Percentiles rank a stretch among this genome's conserved stretches.
phyloP scores from a whole-genome alignment of 2,329 filamentous ascomycete genomes.

The Clarireedia monteithiana region DNA sequence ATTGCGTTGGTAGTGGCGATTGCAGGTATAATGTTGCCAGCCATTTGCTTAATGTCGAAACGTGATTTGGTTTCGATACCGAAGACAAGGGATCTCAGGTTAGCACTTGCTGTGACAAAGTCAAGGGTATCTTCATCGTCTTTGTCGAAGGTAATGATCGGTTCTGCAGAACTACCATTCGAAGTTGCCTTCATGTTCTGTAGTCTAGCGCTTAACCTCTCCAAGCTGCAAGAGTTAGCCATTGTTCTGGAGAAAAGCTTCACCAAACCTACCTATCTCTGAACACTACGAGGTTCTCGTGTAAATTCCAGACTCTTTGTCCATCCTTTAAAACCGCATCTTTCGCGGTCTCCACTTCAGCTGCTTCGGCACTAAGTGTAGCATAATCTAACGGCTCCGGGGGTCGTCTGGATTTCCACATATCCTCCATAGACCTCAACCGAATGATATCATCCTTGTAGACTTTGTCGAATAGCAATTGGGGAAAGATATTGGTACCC shows the following conservation, averaged over 20 bases:
- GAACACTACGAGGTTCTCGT: conserved; percentile 82
- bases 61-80: conserved; percentile 81
- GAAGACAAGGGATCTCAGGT: conserved; percentile 83
- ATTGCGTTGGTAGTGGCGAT: conserved; percentile 98
- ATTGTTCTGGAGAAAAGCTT: background rate
- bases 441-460: conserved; percentile 80
- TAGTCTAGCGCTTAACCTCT: conserved; percentile 67
- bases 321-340: conserved; percentile 54
- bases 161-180: conserved; percentile 42
- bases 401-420: conserved; percentile 81
- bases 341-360: conserved; percentile 37
- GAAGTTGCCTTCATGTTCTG: conserved; percentile 49
- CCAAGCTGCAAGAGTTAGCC: conserved; percentile 43
- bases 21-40: conserved; percentile 96
- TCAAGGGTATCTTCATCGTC: conserved; percentile 93
- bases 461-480: conserved; percentile 86
- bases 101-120: conserved; percentile 86
- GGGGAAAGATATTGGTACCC: conserved; percentile 67
- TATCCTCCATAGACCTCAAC: conserved; percentile 79
- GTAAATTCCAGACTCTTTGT: conserved; percentile 71
- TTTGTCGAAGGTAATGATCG: conserved; percentile 85
- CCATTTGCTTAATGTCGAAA: conserved; percentile 98
- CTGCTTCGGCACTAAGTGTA: conserved; percentile 45
- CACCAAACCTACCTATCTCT: conserved; percentile 52
- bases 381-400: conserved; percentile 69